Percentiles rank a stretch among this genome's conserved stretches.
Conservation (phyloP, 495 filamentous ascomycete genomes). For the Xylaria bambusicola region DNA sequence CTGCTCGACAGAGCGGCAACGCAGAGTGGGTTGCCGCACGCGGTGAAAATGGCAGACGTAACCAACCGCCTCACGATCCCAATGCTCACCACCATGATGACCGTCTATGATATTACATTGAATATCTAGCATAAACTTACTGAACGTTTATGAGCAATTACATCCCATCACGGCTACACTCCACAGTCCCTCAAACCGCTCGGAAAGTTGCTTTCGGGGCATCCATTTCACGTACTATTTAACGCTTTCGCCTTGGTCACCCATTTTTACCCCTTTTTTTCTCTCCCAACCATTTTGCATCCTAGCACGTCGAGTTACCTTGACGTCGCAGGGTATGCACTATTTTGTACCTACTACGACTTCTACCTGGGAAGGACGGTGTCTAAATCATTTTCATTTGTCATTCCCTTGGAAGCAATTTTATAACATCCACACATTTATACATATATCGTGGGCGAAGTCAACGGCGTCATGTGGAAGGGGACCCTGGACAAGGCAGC, state of each 20-base stretch:
- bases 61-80: constrained; percentile 41
- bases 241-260: not conserved
- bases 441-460: constrained; percentile 26
- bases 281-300: constrained; percentile 31
- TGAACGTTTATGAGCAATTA: no score
- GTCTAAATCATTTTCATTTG: constrained; percentile 29
- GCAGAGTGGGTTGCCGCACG: constrained; percentile 65
- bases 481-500: constrained; percentile 25
- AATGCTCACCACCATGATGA: constrained; percentile 20
- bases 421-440: constrained; percentile 14
- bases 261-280: not conserved
- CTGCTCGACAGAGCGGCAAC: constrained; percentile 60
- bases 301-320: constrained; percentile 17
- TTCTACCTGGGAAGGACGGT: constrained; percentile 13
- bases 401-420: constrained; percentile 5
- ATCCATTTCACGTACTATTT: no score
- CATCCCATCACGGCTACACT: no score
- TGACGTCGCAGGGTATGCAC: not conserved
- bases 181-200: no score
- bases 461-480: constrained; percentile 24
- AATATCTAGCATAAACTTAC: not conserved
- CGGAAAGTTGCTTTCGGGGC: no score
- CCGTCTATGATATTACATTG: not conserved
- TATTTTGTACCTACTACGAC: constrained; percentile 29
- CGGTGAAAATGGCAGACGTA: constrained; percentile 53